Evolutionary conservation across 495 filamentous ascomycete species (phyloP), one percentile per base, ranked within the genome.

Genomic region (Polyplosphaeria fusca): DNA sequence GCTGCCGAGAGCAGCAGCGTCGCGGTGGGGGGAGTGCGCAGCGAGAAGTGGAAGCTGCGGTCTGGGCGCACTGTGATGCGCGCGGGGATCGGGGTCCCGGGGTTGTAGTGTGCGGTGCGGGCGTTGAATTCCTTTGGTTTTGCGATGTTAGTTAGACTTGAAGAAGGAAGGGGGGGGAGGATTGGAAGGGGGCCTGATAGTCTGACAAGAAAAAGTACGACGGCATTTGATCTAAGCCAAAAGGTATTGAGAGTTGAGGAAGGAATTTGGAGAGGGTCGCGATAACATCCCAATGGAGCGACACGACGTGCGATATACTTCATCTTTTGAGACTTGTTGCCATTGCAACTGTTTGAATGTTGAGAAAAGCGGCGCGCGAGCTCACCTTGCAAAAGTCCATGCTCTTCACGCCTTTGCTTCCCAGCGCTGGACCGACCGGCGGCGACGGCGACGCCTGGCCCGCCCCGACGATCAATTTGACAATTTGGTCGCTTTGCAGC

Each of bases 331-430:
- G 20, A 19, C 41, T 20, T 12, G 46, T 20, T 18, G 35, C n/a
- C 16, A 38, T 18, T 19, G 47, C 23, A n/a, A n/a, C n/a, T n/a
- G n/a, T n/a, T n/a, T n/a, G n/a, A n/a, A n/a, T n/a, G n/a, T n/a
- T n/a, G n/a, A n/a, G n/a, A 35, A 35, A 35, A 35, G 30, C 30
- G 7, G 30, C 30, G 30, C 30, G 30, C 30, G 30, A 35, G 30
- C 76, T 62, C 67, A 96, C 93, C 82, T 98, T 98, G 81, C 93
- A 97, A 71, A 97, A 97, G 74, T 99, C 94, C 87, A 99, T 99
- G 56, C 87, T 91, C 78, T 99, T 99, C 37, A 99, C 88, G 77
- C 93, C 93, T 78, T 96, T 97, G 71, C 87, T 91, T 71, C 93
- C 93, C 60, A 99, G 79, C 40, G 93, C 94, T 25, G 94, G 94